These are phyloP conservation scores for Amylocystis lapponica DNA, from an alignment of 768 basidiomycete genomes.

Conservation along the genomic window DNA sequence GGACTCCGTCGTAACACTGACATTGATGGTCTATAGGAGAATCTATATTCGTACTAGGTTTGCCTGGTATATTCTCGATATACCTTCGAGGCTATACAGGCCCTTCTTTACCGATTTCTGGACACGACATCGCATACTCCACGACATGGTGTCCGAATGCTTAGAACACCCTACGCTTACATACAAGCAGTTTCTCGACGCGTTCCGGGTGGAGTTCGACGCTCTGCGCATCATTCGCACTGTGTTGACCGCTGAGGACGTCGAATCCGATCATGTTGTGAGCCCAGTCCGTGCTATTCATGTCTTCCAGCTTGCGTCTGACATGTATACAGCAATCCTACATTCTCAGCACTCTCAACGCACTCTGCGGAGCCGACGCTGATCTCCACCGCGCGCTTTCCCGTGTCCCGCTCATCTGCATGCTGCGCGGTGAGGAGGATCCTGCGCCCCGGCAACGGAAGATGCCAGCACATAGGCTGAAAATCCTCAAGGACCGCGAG, in stretches of 20 bases:
- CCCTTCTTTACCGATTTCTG: slow-evolving; percentile 43
- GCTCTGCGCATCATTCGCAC: slow-evolving; percentile 38
- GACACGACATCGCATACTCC: slow-evolving; percentile 40
- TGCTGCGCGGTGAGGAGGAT: slow-evolving; percentile 14
- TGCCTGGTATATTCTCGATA: slow-evolving; percentile 68
- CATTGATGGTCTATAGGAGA: slow-evolving; percentile 33
- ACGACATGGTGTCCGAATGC: slow-evolving; percentile 21
- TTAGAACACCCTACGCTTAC: background rate
- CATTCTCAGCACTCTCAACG: slow-evolving; percentile 30
- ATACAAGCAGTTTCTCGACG: background rate
- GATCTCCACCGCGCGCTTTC: slow-evolving; percentile 20
- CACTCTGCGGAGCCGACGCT: slow-evolving; percentile 31
- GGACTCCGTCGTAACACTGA: too few species aligned
- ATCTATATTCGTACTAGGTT: slow-evolving; percentile 55
- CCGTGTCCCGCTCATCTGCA: slow-evolving; percentile 35
- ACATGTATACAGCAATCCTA: slow-evolving; percentile 36
- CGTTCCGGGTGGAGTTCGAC: slow-evolving; percentile 26
- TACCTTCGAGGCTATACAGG: slow-evolving; percentile 40
- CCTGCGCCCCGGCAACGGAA: too few species aligned
- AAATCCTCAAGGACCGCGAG: slow-evolving; percentile 14
- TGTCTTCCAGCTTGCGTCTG: background rate
- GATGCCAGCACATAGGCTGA: background rate
- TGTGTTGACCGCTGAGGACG: slow-evolving; percentile 34
- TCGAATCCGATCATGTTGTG: slow-evolving; percentile 44
- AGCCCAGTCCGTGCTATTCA: slow-evolving; percentile 14